A percentile compares a stretch with the other conserved stretches of the same genome.
phyloP scores from a whole-genome alignment of 78 protist species.

The Dictyostelium firmibasis region DNA sequence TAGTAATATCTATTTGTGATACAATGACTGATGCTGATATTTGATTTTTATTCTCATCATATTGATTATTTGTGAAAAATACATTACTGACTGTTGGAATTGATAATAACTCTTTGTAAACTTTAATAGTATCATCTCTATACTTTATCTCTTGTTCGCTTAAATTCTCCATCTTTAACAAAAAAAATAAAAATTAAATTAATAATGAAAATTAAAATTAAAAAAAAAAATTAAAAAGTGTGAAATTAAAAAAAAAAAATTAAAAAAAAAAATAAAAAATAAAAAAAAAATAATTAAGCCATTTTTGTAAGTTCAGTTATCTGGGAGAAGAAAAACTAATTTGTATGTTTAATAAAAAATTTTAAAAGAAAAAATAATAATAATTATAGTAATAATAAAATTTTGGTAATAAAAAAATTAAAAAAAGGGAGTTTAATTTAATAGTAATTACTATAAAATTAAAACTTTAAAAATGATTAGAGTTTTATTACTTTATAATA shows the following conservation, averaged over 20 bases:
- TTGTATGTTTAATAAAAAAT: too few relatives aligned
- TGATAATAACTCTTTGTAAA: constrained; percentile 22
- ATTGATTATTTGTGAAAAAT: not conserved
- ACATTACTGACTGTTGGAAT: not conserved
- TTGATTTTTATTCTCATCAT: not conserved
- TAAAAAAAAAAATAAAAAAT: not conserved
- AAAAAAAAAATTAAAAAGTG: not conserved
- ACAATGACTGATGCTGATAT: not conserved
- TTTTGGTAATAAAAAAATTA: too few relatives aligned
- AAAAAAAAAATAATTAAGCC: not conserved
- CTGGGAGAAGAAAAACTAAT: too few relatives aligned
- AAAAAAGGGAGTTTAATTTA: too few relatives aligned
- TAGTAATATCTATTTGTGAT: constrained; percentile 23
- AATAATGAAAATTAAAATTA: too few relatives aligned
- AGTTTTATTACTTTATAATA: too few relatives aligned
- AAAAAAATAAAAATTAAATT: too few relatives aligned
- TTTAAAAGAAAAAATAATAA: too few relatives aligned
- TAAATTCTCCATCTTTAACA: not conserved
- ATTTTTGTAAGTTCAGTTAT: too few relatives aligned
- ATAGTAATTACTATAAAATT: too few relatives aligned
- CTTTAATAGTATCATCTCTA: not conserved
- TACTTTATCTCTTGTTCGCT: not conserved
- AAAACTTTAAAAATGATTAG: too few relatives aligned
- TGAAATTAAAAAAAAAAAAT: not conserved
- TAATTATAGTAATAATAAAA: too few relatives aligned